Evolutionary conservation across 1,284 basidiomycete genomes (phyloP), one percentile per base, ranked within the genome.

Genomic region (Wolfiporia cocos): DNA sequence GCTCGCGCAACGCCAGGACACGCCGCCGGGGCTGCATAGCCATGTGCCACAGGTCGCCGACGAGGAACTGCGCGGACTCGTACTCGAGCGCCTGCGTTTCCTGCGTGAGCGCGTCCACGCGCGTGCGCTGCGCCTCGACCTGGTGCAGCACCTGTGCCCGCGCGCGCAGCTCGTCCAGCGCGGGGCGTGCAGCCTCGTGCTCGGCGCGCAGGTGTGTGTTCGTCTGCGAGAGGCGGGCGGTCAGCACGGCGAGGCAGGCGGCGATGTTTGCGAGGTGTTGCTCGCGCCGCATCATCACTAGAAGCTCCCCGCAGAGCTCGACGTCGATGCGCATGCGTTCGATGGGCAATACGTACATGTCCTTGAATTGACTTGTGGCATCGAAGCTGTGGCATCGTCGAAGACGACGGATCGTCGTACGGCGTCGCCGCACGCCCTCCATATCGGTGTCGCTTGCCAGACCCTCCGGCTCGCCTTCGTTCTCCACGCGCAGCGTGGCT

Each of bases 241-340:
- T 72, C 42, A 87, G 65, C 33, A 76, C 74, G 43, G 70, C 59
- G 20, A 80, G 61, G 48, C 67, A 65, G 10, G 60, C 54, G 15
- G 65, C 51, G 19, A 73, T 65, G 46, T 71, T 69, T 32, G 63
- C 57, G 23, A 77, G 56, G 56, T 76, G 83, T 45, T 69, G 65
- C 55, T 83, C 78, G 49, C 86, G 70, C 34, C 85, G 66, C 26
- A 62, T 64, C 76, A 86, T 78, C 47, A 82, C 71, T 21, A 88
- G 66, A 36, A 83, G 58, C 55, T 88, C 80, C 2, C 80, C 82
- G 53, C 78, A 79, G n/a, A 88, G 66, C 50, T 83, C 84, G 28
- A 87, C 84, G 52, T 88, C 86, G 35, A 85, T 76, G 39, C 72
- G 73, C 81, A 88, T 81, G 51, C 72, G 68, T 37, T 86, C 80